These are phyloP conservation scores for Camelina sativa DNA, from an alignment of 345 rosid species.

Conservation along the genomic window DNA sequence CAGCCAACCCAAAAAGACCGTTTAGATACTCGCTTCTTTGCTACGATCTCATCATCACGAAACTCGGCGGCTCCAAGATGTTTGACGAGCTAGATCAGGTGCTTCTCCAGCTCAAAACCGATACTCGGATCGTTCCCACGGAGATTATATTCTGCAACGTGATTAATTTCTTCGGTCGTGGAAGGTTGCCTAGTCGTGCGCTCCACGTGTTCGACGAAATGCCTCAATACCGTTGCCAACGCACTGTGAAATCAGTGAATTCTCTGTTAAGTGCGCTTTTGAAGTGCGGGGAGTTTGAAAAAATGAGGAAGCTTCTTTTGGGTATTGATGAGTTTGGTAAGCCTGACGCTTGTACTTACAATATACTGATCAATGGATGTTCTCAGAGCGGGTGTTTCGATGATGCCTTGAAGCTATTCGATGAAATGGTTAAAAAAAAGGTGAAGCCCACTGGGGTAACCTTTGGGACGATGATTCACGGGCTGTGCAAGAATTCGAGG, in stretches of 20 bases:
- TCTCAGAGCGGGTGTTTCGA: conserved; percentile 48
- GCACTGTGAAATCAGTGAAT: conserved; percentile 65
- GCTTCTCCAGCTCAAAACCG: conserved; percentile 63
- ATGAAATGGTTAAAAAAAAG: conserved; percentile 65
- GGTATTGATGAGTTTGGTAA: conserved; percentile 46
- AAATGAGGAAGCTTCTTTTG: conserved; percentile 48
- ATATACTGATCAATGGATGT: conserved; percentile 60
- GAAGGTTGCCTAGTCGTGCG: conserved; percentile 55
- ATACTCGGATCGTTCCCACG: conserved; percentile 51
- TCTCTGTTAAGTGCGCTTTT: conserved; percentile 60
- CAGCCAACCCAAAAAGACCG: conserved; percentile 29
- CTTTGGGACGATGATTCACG: conserved; percentile 61
- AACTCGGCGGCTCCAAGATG: conserved; percentile 81
- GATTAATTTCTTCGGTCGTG: conserved; percentile 61
- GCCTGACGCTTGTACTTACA: conserved; percentile 81
- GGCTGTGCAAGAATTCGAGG: conserved; percentile 55
- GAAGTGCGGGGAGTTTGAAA: conserved; percentile 50
- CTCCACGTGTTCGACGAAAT: conserved; percentile 69
- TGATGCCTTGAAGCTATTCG: conserved; percentile 61
- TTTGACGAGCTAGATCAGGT: conserved; percentile 64
- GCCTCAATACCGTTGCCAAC: conserved; percentile 56
- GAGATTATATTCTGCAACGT: conserved; percentile 74
- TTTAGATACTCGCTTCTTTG: conserved; percentile 64
- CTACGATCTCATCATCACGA: conserved; percentile 79
- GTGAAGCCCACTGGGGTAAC: conserved; percentile 57